Base-by-base conservation (phyloP, 179 eudicot species). In the Gypsophila paniculata region DNA sequence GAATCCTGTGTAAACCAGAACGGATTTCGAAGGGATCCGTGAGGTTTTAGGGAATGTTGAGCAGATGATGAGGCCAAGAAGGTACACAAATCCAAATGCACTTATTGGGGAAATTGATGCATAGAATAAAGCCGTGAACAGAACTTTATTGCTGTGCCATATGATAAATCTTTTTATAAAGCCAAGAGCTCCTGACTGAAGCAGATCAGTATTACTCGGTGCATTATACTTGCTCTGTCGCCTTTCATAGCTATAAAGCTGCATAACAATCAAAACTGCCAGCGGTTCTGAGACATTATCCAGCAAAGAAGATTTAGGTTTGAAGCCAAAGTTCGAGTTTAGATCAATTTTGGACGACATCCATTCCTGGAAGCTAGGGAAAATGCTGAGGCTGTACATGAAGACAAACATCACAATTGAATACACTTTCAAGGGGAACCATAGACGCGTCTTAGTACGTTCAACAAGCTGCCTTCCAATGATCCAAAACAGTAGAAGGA, bases 241-340 rank as follows among this genome's bases (percentile, higher is more conserved):
- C 82, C 98, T 87, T 81, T 92, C 99, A 53, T 95, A 94, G 84
- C 97, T 94, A 77, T 90, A 94, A 61, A 94, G 96, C 82, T 94
- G 97, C 99, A 94, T 94, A 70, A 92, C 99, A 74, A 90, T 85
- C 82, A 92, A 77, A 68, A 92, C 79, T 72, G 97, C 99, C 53
- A 95, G 81, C 46, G 99, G 84, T 76, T 95, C 96, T 90, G 91
- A 92, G 32, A 86, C 83, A 87, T 95, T 95, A 67, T 89, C 69
- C 73, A 88, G 74, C 72, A 92, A 77, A 38, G 91, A 86, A 78
- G 91, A 85, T 70, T 86, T 81, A 48, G 88, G 76, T 42, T 83
- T 81, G 76, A 82, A 95, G 29, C 99, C 99, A 67, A 89, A 79
- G 73, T 82, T 78, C 23, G 80, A 55, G 74, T 80, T 78, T 61